Conservation (phyloP, 1,284 basidiomycete species). For the Moesziomyces antarcticus region DNA sequence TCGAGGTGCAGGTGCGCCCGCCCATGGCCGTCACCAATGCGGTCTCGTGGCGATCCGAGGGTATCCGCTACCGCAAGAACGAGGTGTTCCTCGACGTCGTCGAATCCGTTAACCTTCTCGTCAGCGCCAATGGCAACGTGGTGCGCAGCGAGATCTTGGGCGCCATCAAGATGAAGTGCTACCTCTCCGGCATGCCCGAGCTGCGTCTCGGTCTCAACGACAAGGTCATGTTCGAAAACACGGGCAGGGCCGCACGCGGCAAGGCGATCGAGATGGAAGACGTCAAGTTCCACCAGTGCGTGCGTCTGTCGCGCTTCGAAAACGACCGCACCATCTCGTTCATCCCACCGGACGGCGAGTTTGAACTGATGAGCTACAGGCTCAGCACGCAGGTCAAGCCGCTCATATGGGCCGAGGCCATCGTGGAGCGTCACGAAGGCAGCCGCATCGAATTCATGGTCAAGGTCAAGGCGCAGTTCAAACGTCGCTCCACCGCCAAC, state of each 20-base stretch:
- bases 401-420: conserved; percentile 96
- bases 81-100: conserved; percentile 99
- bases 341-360: conserved; percentile 98
- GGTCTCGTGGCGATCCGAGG: conserved; percentile 97
- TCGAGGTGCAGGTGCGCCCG: conserved; percentile 93
- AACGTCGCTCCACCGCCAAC: conserved; percentile 93
- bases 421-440: conserved; percentile 92
- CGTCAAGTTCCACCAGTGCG: conserved; percentile 99
- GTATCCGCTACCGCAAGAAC: conserved; percentile 97
- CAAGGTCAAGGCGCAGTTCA: conserved; percentile 98
- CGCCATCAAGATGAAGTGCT: conserved; percentile 99
- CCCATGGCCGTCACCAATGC: conserved; percentile 99
- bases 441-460: conserved; percentile 97
- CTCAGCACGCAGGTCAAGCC: conserved; percentile 97
- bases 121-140: conserved; percentile 96
- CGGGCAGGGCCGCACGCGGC: conserved; percentile 91
- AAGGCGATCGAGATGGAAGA: conserved; percentile 99
- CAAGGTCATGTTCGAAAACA: conserved; percentile 99
- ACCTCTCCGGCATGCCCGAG: conserved; percentile 98
- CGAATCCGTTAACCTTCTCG: conserved; percentile 95
- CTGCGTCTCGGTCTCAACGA: conserved; percentile 94
- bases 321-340: conserved; percentile 99
- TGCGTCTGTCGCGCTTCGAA: conserved; percentile 97
- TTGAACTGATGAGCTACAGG: conserved; percentile 97
- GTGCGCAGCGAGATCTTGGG: conserved; percentile 97